Evolutionary conservation across 768 basidiomycete species (phyloP).

Genomic region (Lentinula boryana): DNA sequence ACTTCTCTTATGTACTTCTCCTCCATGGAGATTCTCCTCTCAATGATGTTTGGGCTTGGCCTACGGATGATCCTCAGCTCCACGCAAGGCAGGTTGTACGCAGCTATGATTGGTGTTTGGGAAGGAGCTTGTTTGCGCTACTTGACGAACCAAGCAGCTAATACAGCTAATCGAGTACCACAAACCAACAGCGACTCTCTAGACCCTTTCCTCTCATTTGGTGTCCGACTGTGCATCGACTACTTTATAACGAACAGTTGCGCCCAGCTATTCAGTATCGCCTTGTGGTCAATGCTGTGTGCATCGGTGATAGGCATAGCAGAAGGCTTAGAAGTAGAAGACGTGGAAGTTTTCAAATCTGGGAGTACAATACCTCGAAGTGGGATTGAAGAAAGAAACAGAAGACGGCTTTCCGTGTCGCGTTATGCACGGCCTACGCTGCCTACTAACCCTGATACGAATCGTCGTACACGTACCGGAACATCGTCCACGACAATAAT

Average conservation of each 20-base stretch:
- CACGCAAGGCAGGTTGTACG: not conserved
- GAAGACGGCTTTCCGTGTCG: no score
- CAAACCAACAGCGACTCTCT: not conserved
- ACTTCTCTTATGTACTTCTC: not conserved
- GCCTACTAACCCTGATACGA: not conserved
- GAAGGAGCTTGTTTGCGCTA: constrained; percentile 4
- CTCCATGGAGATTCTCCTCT: not conserved
- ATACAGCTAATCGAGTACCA: not conserved
- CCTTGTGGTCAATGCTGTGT: not conserved
- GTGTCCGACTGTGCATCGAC: constrained; percentile 2
- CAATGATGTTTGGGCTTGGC: not conserved
- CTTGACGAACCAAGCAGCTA: not conserved
- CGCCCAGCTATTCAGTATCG: not conserved
- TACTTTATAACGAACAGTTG: constrained; percentile 1
- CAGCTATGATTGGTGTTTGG: constrained; percentile 1
- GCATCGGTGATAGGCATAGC: not conserved
- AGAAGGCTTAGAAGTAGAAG: not conserved
- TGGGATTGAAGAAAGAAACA: no score
- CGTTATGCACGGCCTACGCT: no score
- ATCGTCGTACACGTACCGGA: not conserved
- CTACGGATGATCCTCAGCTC: constrained; percentile 1
- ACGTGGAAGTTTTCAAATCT: no score
- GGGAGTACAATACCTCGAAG: no score
- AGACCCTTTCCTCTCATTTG: constrained; percentile 2
- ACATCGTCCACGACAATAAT: not conserved